Evolutionary conservation across 164 flowering plant species (phyloP).

Genomic region (Cinnamomum chago): DNA sequence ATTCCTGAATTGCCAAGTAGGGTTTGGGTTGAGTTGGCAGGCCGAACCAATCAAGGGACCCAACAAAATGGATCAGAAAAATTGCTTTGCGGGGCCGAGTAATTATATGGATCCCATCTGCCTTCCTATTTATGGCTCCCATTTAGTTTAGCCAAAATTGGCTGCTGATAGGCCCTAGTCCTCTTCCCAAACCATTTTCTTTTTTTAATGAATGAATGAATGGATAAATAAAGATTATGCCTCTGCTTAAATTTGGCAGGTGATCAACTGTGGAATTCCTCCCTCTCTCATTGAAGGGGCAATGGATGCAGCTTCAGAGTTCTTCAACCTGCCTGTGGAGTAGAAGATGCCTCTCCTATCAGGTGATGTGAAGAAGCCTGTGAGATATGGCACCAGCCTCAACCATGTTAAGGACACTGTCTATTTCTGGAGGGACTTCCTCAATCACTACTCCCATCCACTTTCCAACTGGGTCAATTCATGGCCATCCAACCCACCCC

Average conservation of each 20-base stretch:
- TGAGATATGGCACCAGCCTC: conserved; percentile 43
- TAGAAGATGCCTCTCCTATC: conserved; percentile 37
- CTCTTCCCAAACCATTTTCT: no score
- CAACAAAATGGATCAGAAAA: no score
- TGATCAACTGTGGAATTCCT: conserved; percentile 41
- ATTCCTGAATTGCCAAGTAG: no score
- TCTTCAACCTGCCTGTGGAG: conserved; percentile 42
- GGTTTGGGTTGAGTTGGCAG: no score
- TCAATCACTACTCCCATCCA: conserved; percentile 43
- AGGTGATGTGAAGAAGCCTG: conserved; percentile 30
- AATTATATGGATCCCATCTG: no score
- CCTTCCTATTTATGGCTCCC: not conserved
- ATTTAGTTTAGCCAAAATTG: not conserved
- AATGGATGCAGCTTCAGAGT: conserved; percentile 26
- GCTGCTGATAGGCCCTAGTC: no score
- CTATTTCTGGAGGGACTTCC: conserved; percentile 48
- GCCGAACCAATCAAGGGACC: no score
- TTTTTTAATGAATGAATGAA: no score
- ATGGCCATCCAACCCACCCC: conserved; percentile 52
- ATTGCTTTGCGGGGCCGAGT: no score
- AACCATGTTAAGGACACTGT: conserved; percentile 27
- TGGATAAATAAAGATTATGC: no score
- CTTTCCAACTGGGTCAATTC: conserved; percentile 34
- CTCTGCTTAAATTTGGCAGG: conserved; percentile 11
- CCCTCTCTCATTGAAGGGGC: conserved; percentile 20